A percentile compares a stretch with the other conserved stretches of the same genome.
phyloP scores from a whole-genome alignment of 164 flowering plant genomes.

The Macadamia integrifolia region DNA sequence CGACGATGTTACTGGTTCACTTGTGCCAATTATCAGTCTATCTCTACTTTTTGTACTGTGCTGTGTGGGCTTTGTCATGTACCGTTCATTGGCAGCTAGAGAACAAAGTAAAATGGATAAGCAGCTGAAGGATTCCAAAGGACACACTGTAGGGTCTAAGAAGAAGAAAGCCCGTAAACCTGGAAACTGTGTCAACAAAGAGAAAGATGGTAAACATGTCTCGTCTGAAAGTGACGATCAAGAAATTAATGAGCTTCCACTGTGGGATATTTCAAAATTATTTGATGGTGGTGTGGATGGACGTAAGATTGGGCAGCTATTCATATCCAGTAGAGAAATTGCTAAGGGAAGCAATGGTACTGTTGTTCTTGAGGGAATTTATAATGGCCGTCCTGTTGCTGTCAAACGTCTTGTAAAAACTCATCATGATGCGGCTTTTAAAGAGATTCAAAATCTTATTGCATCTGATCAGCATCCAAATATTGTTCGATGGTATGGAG shows the following conservation, averaged over 20 bases:
- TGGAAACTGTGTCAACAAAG: constrained; percentile 27
- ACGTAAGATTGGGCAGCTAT: constrained; percentile 57
- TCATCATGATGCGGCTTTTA: constrained; percentile 75
- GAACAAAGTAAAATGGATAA: constrained; percentile 14
- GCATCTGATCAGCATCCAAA: constrained; percentile 89
- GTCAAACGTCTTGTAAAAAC: constrained; percentile 84
- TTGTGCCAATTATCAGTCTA: constrained; percentile 2
- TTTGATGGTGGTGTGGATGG: constrained; percentile 30
- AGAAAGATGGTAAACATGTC: constrained; percentile 13
- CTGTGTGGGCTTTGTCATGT: constrained; percentile 7
- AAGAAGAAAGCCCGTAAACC: constrained; percentile 46
- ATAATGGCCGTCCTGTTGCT: constrained; percentile 82
- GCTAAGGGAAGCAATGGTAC: constrained; percentile 98
- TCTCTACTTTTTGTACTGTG: constrained; percentile 8
- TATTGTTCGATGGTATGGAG: constrained; percentile 84
- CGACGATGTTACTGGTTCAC: neutral
- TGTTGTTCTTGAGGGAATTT: constrained; percentile 69
- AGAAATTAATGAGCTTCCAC: constrained; percentile 4
- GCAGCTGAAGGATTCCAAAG: constrained; percentile 15
- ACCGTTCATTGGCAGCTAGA: neutral
- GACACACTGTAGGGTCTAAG: constrained; percentile 23
- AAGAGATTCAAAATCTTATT: constrained; percentile 87
- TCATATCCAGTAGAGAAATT: constrained; percentile 58
- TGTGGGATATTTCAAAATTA: constrained; percentile 15
- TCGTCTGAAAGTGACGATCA: constrained; percentile 21